Evolutionary conservation across 2,329 filamentous ascomycete species (phyloP), one percentile per base, ranked within the genome.

Genomic region (Cladophialophora psammophila): DNA sequence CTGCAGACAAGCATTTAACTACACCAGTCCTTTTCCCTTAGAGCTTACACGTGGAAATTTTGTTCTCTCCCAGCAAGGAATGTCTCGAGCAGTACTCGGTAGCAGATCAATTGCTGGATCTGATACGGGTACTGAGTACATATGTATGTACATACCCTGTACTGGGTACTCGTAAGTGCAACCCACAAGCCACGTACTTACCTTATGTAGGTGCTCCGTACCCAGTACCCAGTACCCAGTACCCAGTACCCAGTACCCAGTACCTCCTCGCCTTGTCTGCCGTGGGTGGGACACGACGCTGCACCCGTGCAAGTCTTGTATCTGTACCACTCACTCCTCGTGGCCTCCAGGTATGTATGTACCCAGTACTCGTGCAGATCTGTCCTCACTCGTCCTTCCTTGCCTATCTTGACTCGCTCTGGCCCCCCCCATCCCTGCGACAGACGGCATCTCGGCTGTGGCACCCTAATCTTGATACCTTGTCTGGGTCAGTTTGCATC

Each of bases 1-100:
- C 58, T 53, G 58, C 36, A 40, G 34, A 61, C 58, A 61, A 61
- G 59, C 59, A 61, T 61, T 61, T 31, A 12, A n/a, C 56, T 34
- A 60, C 36, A 26, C 50, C 50, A 31, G 31, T 34, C 50, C 20
- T 53, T 53, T 31, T 26, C 20, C 31, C 13, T 32, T 26, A 53
- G 50, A 53, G 20, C 50, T 42, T 50, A 50, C 45, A 50, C 45
- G 45, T 50, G 45, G 45, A 50, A 26, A 50, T 12, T 50, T 26
- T 12, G 2, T 42, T 42, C 15, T 42, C 15, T n/a, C 40, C 40
- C 40, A n/a, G 2, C 40, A 42, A 26, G 26, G 26, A 26, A 26
- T 26, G 26, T 26, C 26, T 26, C 26, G 26, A 26, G 26, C 26
- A 26, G 26, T n/a, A n/a, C n/a, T n/a, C n/a, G n/a, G n/a, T 3